Percentiles rank a stretch among this genome's conserved stretches.
These are phyloP conservation scores for Colletotrichum sp. DNA, from an alignment of 2,329 filamentous ascomycete genomes.

Conservation along the genomic window DNA sequence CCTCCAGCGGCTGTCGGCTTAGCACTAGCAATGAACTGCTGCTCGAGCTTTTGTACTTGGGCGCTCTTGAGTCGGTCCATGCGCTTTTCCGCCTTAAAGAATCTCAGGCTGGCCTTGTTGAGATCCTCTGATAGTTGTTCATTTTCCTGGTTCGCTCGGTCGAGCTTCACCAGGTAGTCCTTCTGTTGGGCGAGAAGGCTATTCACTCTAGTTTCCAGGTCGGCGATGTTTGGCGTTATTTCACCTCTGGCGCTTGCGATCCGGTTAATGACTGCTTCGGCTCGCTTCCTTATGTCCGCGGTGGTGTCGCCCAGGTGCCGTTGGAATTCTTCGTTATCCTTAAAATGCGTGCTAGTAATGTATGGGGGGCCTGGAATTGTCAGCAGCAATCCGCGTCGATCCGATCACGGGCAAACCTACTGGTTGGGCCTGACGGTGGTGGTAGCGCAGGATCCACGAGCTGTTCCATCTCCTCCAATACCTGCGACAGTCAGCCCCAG, in stretches of 20 bases:
- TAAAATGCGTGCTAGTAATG: conserved; percentile 64
- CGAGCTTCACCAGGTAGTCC: conserved; percentile 75
- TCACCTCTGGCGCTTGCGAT: conserved; percentile 56
- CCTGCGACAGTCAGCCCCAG: conserved; percentile 42
- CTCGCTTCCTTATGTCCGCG: conserved; percentile 75
- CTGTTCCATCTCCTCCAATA: conserved; percentile 68
- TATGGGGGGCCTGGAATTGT: conserved; percentile 55
- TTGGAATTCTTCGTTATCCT: conserved; percentile 75
- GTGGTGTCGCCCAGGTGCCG: conserved; percentile 79
- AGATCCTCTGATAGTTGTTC: conserved; percentile 85
- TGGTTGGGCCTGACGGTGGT: conserved; percentile 24
- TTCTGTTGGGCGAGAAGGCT: conserved; percentile 83
- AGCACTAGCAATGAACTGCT: conserved; percentile 79
- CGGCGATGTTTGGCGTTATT: conserved; percentile 70
- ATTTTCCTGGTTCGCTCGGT: conserved; percentile 78
- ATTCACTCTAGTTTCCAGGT: conserved; percentile 77
- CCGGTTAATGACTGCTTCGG: conserved; percentile 70
- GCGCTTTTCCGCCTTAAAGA: conserved; percentile 95
- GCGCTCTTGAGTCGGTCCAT: conserved; percentile 87
- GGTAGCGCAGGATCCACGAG: conserved; percentile 57
- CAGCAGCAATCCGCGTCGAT: conserved; percentile 24
- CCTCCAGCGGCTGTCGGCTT: conserved; percentile 50
- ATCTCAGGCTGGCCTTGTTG: conserved; percentile 86
- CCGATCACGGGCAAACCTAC: conserved; percentile 1
- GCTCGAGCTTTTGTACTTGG: conserved; percentile 90